phyloP scores from a whole-genome alignment of 176 grass and related monocot species.

The Metroxylon sagu region DNA sequence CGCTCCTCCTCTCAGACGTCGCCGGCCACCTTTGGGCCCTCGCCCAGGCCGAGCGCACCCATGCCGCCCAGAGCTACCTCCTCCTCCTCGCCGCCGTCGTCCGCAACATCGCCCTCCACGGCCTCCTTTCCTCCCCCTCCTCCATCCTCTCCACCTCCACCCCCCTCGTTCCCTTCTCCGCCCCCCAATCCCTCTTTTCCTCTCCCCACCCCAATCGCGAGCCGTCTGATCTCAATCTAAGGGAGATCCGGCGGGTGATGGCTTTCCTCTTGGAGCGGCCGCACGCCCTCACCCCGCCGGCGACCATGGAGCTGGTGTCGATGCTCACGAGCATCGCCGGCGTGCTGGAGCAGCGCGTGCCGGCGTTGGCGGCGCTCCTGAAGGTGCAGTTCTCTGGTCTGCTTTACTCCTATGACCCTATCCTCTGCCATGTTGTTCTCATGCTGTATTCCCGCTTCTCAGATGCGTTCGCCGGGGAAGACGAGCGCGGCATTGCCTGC shows the following conservation, averaged over 20 bases:
- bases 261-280: slow-evolving; percentile 66
- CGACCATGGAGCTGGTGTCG: slow-evolving; percentile 47
- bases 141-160: slow-evolving; percentile 58
- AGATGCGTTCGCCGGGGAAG: slow-evolving; percentile 54
- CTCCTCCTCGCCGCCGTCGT: slow-evolving; percentile 65
- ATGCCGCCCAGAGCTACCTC: slow-evolving; percentile 71
- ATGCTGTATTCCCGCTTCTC: slow-evolving; percentile 46
- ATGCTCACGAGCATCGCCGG: slow-evolving; percentile 38
- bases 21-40: slow-evolving; percentile 59
- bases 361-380: slow-evolving; percentile 50
- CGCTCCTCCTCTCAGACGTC: slow-evolving; percentile 55
- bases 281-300: slow-evolving; percentile 59
- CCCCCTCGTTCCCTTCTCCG: slow-evolving; percentile 49
- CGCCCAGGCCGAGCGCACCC: slow-evolving; percentile 65
- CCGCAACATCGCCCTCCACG: slow-evolving; percentile 40
- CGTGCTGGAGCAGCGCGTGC: slow-evolving; percentile 56
- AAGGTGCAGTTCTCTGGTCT: slow-evolving; percentile 88
- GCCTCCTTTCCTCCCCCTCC: slow-evolving; percentile 34
- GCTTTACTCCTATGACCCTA: slow-evolving; percentile 45
- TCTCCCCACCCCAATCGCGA: background rate
- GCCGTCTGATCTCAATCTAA: slow-evolving; percentile 62
- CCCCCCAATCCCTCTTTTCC: slow-evolving; percentile 33
- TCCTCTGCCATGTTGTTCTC: slow-evolving; percentile 70
- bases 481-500: slow-evolving; percentile 36
- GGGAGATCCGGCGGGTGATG: slow-evolving; percentile 70